Percentiles rank a stretch among this genome's conserved stretches.
These are phyloP conservation scores for Sporisorium reilianum DNA, from an alignment of 1,284 basidiomycete genomes.

Conservation along the genomic window DNA sequence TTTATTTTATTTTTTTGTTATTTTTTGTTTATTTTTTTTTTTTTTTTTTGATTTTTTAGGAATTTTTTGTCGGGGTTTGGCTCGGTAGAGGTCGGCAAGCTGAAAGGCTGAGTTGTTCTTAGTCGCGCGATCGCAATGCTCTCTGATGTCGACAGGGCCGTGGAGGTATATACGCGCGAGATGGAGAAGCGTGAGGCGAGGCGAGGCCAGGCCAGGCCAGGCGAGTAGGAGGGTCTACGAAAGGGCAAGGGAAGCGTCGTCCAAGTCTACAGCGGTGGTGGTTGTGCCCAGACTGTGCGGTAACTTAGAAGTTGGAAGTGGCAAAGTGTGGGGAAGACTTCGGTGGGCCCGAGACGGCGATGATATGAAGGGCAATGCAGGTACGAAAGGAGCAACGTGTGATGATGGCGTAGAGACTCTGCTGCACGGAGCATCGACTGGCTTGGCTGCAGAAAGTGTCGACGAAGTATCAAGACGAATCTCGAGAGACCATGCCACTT, in stretches of 20 bases:
- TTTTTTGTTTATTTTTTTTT: constrained; percentile 7
- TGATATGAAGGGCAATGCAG: not conserved
- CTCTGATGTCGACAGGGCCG: not conserved
- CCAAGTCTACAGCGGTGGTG: not conserved
- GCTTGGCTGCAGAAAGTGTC: not conserved
- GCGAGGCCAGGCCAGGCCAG: too few species aligned
- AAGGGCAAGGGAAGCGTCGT: not conserved
- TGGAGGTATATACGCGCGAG: not conserved
- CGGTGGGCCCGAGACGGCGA: constrained; percentile 2
- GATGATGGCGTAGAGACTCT: not conserved
- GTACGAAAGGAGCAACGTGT: not conserved
- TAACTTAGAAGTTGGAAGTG: not conserved
- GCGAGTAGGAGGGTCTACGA: not conserved
- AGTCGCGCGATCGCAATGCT: not conserved
- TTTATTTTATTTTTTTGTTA: constrained; percentile 4
- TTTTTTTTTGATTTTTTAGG: not conserved
- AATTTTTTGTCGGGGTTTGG: constrained; percentile 1
- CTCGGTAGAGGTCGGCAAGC: not conserved
- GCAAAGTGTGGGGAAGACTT: not conserved
- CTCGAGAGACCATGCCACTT: too few species aligned
- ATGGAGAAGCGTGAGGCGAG: not conserved
- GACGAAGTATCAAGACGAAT: not conserved
- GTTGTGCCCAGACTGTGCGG: not conserved
- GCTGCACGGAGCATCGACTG: not conserved
- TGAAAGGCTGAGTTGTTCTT: constrained; percentile 8